These are phyloP conservation scores for Inga laurina DNA, from an alignment of 306 rosid genomes.

Conservation along the genomic window DNA sequence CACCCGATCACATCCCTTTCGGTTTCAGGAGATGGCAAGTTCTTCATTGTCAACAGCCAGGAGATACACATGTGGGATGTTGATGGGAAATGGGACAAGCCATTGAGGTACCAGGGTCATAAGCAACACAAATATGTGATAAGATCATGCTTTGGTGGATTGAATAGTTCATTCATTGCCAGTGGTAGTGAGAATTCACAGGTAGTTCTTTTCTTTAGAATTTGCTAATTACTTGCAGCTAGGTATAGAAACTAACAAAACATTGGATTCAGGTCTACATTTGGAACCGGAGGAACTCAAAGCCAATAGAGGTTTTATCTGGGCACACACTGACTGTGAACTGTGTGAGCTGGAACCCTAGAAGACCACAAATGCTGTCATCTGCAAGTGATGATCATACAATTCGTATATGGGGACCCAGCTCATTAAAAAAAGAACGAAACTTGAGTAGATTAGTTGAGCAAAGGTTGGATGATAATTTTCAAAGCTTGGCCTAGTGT, in stretches of 20 bases:
- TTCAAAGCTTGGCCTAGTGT: constrained; percentile 35
- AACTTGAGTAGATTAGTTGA: constrained; percentile 41
- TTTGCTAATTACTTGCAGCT: not conserved
- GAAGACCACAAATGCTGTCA: constrained; percentile 81
- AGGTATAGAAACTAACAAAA: not conserved
- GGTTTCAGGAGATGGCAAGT: constrained; percentile 70
- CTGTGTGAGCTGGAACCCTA: constrained; percentile 93
- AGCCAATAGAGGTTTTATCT: constrained; percentile 71
- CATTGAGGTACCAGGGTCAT: constrained; percentile 59
- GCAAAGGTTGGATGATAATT: constrained; percentile 8
- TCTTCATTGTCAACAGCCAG: constrained; percentile 84
- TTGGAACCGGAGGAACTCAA: constrained; percentile 64
- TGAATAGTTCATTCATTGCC: constrained; percentile 70
- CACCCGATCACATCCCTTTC: constrained; percentile 67
- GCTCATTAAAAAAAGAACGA: constrained; percentile 30
- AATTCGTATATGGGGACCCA: constrained; percentile 88
- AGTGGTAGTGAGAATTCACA: constrained; percentile 90
- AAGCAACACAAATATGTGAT: constrained; percentile 79
- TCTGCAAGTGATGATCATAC: constrained; percentile 89
- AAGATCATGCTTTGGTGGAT: constrained; percentile 90
- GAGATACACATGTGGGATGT: constrained; percentile 97
- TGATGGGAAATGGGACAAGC: constrained; percentile 66
- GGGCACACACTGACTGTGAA: constrained; percentile 86
- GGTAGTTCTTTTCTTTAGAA: constrained; percentile 46
- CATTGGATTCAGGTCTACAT: constrained; percentile 70